Conservation (phyloP, 306 rosid genomes). For the Dryas octopetala region DNA sequence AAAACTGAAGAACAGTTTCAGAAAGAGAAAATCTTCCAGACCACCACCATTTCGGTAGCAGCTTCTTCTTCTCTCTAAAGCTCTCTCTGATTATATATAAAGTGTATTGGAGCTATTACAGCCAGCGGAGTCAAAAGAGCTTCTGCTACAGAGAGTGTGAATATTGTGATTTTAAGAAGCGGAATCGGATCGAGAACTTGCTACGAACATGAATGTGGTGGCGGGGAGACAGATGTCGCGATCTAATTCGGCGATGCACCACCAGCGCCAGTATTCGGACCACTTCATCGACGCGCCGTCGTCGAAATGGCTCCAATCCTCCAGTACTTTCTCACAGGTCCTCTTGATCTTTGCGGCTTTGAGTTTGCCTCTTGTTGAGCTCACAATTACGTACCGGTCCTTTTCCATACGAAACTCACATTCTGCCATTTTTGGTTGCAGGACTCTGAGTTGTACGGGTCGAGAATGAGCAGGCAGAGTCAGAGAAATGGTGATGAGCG, state of each 20-base stretch:
- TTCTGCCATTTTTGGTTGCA: slow-evolving; percentile 18
- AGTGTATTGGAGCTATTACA: not conserved
- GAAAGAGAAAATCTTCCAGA: not conserved
- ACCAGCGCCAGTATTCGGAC: slow-evolving; percentile 70
- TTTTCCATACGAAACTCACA: not conserved
- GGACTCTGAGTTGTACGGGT: slow-evolving; percentile 57
- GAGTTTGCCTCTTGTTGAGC: not conserved
- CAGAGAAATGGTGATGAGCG: slow-evolving; percentile 13
- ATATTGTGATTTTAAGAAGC: not conserved
- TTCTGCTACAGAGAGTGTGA: not conserved
- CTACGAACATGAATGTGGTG: slow-evolving; percentile 41
- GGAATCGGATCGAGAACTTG: slow-evolving; percentile 8
- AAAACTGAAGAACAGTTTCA: slow-evolving; percentile 8
- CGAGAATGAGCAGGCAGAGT: slow-evolving; percentile 22
- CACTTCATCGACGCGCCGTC: slow-evolving; percentile 48
- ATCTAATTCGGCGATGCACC: slow-evolving; percentile 52
- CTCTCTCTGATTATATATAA: not conserved
- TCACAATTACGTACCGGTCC: not conserved
- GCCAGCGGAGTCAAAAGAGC: not conserved
- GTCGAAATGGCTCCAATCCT: slow-evolving; percentile 58
- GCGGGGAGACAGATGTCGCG: slow-evolving; percentile 58
- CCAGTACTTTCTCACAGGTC: slow-evolving; percentile 55
- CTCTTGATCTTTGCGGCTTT: not conserved
- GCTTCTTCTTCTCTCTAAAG: not conserved
- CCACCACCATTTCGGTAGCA: not conserved